Evolutionary conservation across 768 basidiomycete genomes (phyloP), one percentile per base, ranked within the genome.

Genomic region (Mycena pura): DNA sequence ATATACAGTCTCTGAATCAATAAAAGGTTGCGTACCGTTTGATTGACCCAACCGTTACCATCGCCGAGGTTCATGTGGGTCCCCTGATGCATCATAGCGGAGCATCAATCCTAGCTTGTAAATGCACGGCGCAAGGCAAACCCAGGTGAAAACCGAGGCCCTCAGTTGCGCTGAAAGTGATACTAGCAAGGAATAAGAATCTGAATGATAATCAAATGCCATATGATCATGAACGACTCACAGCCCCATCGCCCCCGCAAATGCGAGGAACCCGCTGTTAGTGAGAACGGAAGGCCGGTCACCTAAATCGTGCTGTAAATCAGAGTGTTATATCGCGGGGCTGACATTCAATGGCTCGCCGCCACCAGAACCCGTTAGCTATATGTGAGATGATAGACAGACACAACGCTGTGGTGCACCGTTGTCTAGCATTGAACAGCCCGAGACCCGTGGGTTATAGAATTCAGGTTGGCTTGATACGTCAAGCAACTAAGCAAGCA

Each of bases 1-100:
- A 25, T 13, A n/a, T n/a, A n/a, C n/a, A n/a, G n/a, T 8, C 1
- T 14, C 8, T 2, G 46, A 25, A 28, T 34, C 19, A 40, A n/a
- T n/a, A n/a, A n/a, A n/a, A n/a, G n/a, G n/a, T n/a, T n/a, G n/a
- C 39, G 28, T 14, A 49, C 60, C 22, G 40, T 48, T 46, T 61
- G 45, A 14, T 54, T 40, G 5, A 54, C 46, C 45, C 52, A 61
- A 19, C 60, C 52, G 17, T 61, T 39, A 14, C 52, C 60, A 9
- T 61, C 60, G 15, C 60, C 60, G 1, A 61, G 31, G 19, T 61
- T 61, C 24, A 52, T 61, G 60, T 19, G 36, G 60, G n/a, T 31
- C 36, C 8, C 60, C 60, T 60, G n/a, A 19, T 40, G 1, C 27
- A 8, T 28, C 27, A 3, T n/a, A n/a, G n/a, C n/a, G n/a, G n/a